Evolutionary conservation across 2,329 filamentous ascomycete species (phyloP), one percentile per base, ranked within the genome.

Genomic region (Camillea tinctor): DNA sequence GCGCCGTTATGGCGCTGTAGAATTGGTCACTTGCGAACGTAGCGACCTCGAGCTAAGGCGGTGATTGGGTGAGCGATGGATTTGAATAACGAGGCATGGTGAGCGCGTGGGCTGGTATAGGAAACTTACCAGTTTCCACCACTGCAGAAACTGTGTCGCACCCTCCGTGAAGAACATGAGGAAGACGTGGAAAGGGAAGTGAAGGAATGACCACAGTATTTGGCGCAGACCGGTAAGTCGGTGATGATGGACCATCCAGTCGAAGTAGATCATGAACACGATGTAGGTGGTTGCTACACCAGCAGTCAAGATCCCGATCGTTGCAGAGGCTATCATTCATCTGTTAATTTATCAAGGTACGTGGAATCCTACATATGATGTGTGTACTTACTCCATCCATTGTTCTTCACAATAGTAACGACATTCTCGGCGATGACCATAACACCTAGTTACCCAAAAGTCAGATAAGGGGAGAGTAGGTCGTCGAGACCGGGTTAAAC

Each of bases 151-250:
- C 64, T 88, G 84, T 1, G 84, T 83, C 40, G 80, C 78, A 11
- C 84, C 86, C 66, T 88, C 84, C 51, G 86, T 81, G 48, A 87
- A 81, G 2, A 89, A 78, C 13, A 88, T 81, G 24, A 89, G 79
- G 5, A 82, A 75, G 1, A 88, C 77, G 65, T 89, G 86, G 64
- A 88, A 84, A 0, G 86, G 85, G 62, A 87, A 86, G 72, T 88
- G 86, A 0, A 84, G 71, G 2, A 79, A 57, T 0, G 79, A 76
- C 83, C 83, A 86, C 48, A 85, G 69, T 55, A 86, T 80, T 65
- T 89, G 86, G 0, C 82, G 80, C 56, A 84, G 75, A 69, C 78
- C 55, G 72, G 82, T 67, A 75, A 80, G 81, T 52, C 85, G 79
- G 48, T 85, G 78, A 60, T 84, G 81, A 54, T 84, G 84, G 68